These are phyloP conservation scores for Ceratocystis papillata DNA, from an alignment of 2,329 filamentous ascomycete genomes.

Conservation along the genomic window DNA sequence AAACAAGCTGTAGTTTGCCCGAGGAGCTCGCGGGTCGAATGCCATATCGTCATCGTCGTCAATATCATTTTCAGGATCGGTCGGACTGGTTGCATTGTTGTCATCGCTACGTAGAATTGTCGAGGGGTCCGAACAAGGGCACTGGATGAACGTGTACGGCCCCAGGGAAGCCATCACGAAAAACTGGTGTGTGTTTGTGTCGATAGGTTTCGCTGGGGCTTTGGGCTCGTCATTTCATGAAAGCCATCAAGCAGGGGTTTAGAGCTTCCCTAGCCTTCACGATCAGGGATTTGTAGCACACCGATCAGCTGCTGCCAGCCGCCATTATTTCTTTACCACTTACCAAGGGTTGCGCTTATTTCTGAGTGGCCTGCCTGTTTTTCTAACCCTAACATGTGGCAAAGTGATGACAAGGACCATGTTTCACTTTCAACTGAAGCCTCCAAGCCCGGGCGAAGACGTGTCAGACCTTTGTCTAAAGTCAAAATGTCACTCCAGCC, in stretches of 20 bases:
- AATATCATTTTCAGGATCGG: conserved; percentile 30
- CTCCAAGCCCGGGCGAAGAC: neutral
- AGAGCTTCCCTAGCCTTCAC: conserved; percentile 9
- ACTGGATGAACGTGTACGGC: conserved; percentile 57
- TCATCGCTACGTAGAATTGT: conserved; percentile 26
- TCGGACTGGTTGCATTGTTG: neutral
- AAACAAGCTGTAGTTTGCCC: conserved; percentile 84
- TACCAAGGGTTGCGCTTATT: no score
- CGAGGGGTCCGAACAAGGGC: conserved; percentile 48
- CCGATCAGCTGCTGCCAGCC: neutral
- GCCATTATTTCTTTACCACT: neutral
- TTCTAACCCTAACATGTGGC: neutral
- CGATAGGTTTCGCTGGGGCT: conserved; percentile 33
- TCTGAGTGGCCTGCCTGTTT: neutral
- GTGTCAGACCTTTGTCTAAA: conserved; percentile 3
- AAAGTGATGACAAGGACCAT: neutral
- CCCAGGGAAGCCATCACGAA: conserved; percentile 17
- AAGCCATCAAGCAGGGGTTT: conserved; percentile 1
- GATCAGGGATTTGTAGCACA: neutral
- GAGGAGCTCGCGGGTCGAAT: conserved; percentile 74
- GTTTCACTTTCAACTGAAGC: neutral
- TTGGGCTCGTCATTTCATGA: neutral
- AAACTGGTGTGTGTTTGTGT: conserved; percentile 28
- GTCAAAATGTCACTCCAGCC: neutral
- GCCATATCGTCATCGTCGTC: conserved; percentile 58